Evolutionary conservation across 805 yeast species (phyloP).

Genomic region (Sungouiella blattae): DNA sequence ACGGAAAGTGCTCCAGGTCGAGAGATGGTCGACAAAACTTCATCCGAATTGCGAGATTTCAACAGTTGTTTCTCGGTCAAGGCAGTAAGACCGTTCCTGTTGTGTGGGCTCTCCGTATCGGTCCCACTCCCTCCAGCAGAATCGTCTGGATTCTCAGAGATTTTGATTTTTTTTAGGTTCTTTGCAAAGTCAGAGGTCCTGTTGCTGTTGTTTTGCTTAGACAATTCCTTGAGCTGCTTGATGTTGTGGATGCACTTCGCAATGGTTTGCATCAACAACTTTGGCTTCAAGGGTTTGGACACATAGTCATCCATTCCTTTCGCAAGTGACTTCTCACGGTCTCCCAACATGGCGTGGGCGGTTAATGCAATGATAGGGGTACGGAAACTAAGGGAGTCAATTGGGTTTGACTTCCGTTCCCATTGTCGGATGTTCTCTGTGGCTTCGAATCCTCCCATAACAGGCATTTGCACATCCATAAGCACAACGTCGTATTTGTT

Average conservation of each 20-base stretch:
- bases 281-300: constrained; percentile 84
- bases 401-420: constrained; percentile 77
- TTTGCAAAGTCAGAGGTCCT: constrained; percentile 45
- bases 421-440: constrained; percentile 82
- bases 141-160: neutral
- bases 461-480: constrained; percentile 96
- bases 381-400: constrained; percentile 63
- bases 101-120: too few species aligned
- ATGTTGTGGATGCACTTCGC: constrained; percentile 76
- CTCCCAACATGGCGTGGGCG: constrained; percentile 94
- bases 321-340: constrained; percentile 78
- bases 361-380: constrained; percentile 88
- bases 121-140: too few species aligned
- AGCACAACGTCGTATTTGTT: constrained; percentile 74
- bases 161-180: constrained; percentile 34
- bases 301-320: constrained; percentile 93
- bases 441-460: constrained; percentile 93
- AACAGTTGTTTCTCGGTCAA: constrained; percentile 10
- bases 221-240: constrained; percentile 56
- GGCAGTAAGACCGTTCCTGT: too few species aligned
- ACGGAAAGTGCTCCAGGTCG: constrained; percentile 32
- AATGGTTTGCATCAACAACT: constrained; percentile 77
- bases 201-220: constrained; percentile 44
- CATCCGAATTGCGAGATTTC: constrained; percentile 26
- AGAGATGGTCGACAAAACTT: constrained; percentile 12